Percentiles rank a stretch among this genome's conserved stretches.
Conservation (phyloP, 306 rosid genomes). For the Citrullus mucosospermus region DNA sequence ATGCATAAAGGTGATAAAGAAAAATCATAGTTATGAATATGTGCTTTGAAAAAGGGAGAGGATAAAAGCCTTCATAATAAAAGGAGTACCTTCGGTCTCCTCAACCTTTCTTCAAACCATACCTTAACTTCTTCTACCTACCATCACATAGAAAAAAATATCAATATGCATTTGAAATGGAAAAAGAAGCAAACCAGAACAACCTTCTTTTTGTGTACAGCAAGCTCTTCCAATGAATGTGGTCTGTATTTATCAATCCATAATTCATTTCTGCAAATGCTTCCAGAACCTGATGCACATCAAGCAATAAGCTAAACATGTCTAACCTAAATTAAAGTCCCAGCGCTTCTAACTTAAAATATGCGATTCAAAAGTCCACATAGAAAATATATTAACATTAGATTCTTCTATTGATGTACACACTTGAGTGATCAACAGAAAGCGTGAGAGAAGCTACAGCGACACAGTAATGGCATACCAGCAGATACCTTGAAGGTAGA, state of each 20-base stretch:
- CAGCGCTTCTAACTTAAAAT: background rate
- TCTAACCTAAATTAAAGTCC: background rate
- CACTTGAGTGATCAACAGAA: background rate
- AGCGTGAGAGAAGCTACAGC: background rate
- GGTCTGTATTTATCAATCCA: constrained; percentile 89
- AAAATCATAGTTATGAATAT: background rate
- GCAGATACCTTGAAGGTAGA: constrained; percentile 61
- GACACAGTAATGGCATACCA: constrained; percentile 47
- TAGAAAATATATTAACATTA: background rate
- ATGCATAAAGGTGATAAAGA: background rate
- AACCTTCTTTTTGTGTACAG: constrained; percentile 91
- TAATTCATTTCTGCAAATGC: constrained; percentile 32
- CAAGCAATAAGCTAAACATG: background rate
- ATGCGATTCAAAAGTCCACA: background rate
- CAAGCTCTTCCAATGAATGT: constrained; percentile 55
- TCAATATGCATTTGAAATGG: constrained; percentile 4
- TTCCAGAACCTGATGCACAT: constrained; percentile 31
- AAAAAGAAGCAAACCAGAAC: constrained; percentile 7
- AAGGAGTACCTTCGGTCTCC: constrained; percentile 42
- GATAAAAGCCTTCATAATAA: background rate
- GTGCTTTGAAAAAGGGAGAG: background rate
- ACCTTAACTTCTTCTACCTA: constrained; percentile 73
- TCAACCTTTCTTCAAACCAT: constrained; percentile 78
- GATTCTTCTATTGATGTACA: background rate
- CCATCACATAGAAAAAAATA: constrained; percentile 7